A percentile compares a stretch with the other conserved stretches of the same genome.
These are phyloP conservation scores for Claviceps spartinae DNA, from an alignment of 2,329 filamentous ascomycete species.

Conservation along the genomic window DNA sequence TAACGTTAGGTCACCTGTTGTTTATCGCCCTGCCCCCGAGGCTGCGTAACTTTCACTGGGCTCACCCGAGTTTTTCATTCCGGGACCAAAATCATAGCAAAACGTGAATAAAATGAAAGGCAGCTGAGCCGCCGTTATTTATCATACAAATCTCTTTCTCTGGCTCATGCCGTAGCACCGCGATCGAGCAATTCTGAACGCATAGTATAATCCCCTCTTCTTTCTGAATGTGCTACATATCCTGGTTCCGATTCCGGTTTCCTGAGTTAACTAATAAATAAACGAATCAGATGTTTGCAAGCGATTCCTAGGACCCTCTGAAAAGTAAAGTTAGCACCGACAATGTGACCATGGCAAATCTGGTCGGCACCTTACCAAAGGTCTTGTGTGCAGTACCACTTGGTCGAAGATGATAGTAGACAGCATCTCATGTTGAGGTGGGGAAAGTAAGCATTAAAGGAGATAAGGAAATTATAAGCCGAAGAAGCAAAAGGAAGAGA, in stretches of 20 bases:
- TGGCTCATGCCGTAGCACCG: background rate
- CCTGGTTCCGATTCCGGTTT: conserved; percentile 4
- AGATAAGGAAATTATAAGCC: background rate
- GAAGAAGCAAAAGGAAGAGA: background rate
- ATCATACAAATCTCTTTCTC: background rate
- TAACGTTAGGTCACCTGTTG: no score
- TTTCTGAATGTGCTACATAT: conserved; percentile 1
- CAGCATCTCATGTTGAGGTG: background rate
- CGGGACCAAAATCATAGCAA: no score
- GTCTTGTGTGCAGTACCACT: background rate
- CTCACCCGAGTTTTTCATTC: no score
- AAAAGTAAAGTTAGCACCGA: background rate
- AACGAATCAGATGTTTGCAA: background rate
- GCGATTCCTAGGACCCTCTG: background rate
- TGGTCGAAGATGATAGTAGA: background rate
- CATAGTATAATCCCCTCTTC: background rate
- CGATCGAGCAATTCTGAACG: background rate
- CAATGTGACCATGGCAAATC: background rate
- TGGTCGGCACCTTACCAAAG: background rate
- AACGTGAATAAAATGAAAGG: background rate
- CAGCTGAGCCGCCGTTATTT: background rate
- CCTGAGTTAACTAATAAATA: conserved; percentile 5
- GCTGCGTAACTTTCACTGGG: no score
- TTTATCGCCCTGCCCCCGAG: no score
- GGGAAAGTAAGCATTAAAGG: background rate